Conservation (phyloP, 805 yeast genomes). For the Vanderwaltozyma tropicalis region DNA sequence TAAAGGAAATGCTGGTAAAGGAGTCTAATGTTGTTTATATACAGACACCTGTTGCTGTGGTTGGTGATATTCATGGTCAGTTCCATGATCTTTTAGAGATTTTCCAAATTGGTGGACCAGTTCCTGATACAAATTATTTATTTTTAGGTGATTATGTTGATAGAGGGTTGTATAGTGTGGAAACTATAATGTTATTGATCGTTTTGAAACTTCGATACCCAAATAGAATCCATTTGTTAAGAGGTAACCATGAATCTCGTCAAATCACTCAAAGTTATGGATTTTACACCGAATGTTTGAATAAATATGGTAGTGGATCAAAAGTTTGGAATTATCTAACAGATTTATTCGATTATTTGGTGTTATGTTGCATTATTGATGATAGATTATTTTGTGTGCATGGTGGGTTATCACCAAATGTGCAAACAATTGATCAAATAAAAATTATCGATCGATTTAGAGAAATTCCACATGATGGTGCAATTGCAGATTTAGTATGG, state of each 20-base stretch:
- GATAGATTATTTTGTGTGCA: constrained; percentile 88
- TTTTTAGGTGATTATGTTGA: constrained; percentile 96
- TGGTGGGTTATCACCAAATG: constrained; percentile 93
- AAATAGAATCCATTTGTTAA: constrained; percentile 60
- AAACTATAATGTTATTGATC: constrained; percentile 76
- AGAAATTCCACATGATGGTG: constrained; percentile 98
- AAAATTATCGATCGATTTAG: constrained; percentile 80
- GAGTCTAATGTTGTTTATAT: constrained; percentile 85
- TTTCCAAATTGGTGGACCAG: constrained; percentile 84
- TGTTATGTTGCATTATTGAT: constrained; percentile 83
- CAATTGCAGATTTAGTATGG: constrained; percentile 99
- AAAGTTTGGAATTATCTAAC: constrained; percentile 85
- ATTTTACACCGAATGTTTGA: constrained; percentile 85
- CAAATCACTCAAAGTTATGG: constrained; percentile 97
- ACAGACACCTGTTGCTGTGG: constrained; percentile 82
- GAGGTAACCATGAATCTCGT: constrained; percentile 95
- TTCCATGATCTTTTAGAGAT: constrained; percentile 89
- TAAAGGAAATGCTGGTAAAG: constrained; percentile 67
- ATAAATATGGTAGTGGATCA: constrained; percentile 68
- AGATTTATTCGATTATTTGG: constrained; percentile 83
- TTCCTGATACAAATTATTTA: constrained; percentile 87
- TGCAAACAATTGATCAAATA: constrained; percentile 88
- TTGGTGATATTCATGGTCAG: constrained; percentile 97
- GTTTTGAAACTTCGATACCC: constrained; percentile 86
- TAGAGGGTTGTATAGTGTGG: constrained; percentile 87